Percentiles rank a stretch among this genome's conserved stretches.
These are phyloP conservation scores for Penicillium aurantiogriseum DNA, from an alignment of 2,329 filamentous ascomycete genomes.

Conservation along the genomic window DNA sequence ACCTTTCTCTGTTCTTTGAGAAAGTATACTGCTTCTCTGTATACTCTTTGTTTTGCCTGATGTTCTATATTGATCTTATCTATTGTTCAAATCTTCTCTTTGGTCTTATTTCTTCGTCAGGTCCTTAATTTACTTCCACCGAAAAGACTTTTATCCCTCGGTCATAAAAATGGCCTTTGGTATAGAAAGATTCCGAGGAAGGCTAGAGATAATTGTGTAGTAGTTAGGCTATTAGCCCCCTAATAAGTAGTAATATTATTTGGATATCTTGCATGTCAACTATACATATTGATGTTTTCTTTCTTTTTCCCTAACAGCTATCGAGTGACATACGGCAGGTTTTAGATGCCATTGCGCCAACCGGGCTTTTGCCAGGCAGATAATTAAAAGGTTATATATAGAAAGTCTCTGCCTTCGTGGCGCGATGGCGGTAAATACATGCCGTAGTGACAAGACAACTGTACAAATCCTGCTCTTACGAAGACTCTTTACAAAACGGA, in stretches of 20 bases:
- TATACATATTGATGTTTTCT: not conserved
- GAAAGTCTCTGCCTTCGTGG: too few relatives aligned
- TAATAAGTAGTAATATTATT: not conserved
- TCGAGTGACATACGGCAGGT: not conserved
- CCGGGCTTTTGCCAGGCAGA: too few relatives aligned
- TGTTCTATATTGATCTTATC: not conserved
- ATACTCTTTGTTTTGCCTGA: not conserved
- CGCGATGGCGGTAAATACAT: too few relatives aligned
- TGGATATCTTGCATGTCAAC: not conserved
- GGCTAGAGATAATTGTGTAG: too few relatives aligned
- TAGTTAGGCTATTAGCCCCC: not conserved
- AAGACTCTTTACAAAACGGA: not conserved
- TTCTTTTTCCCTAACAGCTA: not conserved
- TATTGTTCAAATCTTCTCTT: not conserved
- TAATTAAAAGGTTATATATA: too few relatives aligned
- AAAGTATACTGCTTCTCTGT: not conserved
- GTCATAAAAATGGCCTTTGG: not conserved
- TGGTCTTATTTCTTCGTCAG: not conserved
- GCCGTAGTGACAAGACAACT: too few relatives aligned
- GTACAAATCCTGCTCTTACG: not conserved
- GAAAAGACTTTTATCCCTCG: not conserved
- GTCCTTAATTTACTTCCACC: not conserved
- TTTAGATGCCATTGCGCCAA: too few relatives aligned
- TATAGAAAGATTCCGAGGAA: not conserved
- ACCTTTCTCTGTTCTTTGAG: not conserved